Percentiles rank a stretch among this genome's conserved stretches.
Conservation (phyloP, 768 basidiomycete species). For the Dioszegia crocea region DNA sequence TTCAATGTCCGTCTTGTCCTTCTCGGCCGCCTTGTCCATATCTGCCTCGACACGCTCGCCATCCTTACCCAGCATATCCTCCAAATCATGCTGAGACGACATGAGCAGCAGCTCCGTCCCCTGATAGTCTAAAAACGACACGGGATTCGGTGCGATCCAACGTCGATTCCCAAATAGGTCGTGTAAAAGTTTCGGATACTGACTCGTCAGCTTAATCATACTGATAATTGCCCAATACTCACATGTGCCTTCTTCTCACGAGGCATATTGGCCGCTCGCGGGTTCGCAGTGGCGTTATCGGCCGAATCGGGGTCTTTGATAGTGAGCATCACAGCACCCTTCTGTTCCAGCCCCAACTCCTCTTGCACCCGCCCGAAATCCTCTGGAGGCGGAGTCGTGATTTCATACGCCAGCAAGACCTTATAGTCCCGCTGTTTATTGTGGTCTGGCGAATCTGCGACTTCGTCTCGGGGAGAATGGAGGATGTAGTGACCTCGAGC, state of each 20-base stretch:
- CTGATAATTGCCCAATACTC: conserved; percentile 5
- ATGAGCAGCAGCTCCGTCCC: conserved; percentile 41
- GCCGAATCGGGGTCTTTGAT: conserved; percentile 39
- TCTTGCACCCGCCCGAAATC: conserved; percentile 42
- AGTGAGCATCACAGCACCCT: conserved; percentile 34
- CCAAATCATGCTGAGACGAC: conserved; percentile 33
- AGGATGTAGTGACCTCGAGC: conserved; percentile 45
- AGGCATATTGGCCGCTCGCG: conserved; percentile 37
- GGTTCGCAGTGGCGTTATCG: conserved; percentile 21
- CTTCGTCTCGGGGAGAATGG: conserved; percentile 40
- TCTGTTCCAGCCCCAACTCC: conserved; percentile 33
- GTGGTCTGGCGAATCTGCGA: conserved; percentile 34
- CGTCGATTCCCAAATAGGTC: conserved; percentile 28
- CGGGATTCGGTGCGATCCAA: conserved; percentile 41
- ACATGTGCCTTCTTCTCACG: conserved; percentile 35
- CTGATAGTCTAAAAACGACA: conserved; percentile 30
- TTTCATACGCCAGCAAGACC: conserved; percentile 35
- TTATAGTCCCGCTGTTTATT: conserved; percentile 41
- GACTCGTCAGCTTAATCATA: neutral
- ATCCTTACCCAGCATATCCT: conserved; percentile 35
- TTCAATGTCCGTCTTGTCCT: conserved; percentile 26
- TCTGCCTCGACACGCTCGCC: conserved; percentile 37
- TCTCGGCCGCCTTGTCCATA: conserved; percentile 29
- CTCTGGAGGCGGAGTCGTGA: conserved; percentile 37
- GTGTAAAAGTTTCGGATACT: conserved; percentile 34